Conservation (phyloP, 345 rosid genomes). For the Eucalyptus lansdowneana region DNA sequence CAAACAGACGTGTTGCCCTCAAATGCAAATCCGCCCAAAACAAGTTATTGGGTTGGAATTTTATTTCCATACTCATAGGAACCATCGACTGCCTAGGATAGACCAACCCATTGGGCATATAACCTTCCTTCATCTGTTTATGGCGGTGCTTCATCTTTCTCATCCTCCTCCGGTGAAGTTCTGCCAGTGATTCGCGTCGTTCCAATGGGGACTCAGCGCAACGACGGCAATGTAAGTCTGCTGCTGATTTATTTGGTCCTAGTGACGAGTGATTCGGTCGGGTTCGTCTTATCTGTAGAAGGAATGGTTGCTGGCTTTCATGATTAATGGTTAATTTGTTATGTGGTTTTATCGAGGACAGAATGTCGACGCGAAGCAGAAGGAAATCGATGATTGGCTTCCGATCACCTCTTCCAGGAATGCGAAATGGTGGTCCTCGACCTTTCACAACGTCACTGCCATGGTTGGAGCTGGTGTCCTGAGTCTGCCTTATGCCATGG, state of each 20-base stretch:
- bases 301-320: not conserved
- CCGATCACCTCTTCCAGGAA: conserved; percentile 70
- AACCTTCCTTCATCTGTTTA: not conserved
- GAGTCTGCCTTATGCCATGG: conserved; percentile 71
- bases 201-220: not conserved
- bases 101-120: not conserved
- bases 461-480: conserved; percentile 82
- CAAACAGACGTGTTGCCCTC: not conserved
- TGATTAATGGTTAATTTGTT: not conserved
- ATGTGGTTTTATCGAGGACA: too few relatives aligned
- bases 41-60: not conserved
- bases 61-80: not conserved
- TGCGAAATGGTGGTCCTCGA: conserved; percentile 76
- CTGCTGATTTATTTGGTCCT: not conserved
- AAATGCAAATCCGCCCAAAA: not conserved
- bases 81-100: not conserved
- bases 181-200: not conserved
- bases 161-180: not conserved
- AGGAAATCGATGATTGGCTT: conserved; percentile 56
- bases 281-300: not conserved
- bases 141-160: not conserved
- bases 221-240: not conserved
- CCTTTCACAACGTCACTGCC: conserved; percentile 83
- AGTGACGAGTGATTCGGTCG: not conserved
- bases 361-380: conserved; percentile 14